Percentiles rank a stretch among this genome's conserved stretches.
phyloP scores from a whole-genome alignment of 2,329 filamentous ascomycete genomes.

The Harringtonia lauricola region DNA sequence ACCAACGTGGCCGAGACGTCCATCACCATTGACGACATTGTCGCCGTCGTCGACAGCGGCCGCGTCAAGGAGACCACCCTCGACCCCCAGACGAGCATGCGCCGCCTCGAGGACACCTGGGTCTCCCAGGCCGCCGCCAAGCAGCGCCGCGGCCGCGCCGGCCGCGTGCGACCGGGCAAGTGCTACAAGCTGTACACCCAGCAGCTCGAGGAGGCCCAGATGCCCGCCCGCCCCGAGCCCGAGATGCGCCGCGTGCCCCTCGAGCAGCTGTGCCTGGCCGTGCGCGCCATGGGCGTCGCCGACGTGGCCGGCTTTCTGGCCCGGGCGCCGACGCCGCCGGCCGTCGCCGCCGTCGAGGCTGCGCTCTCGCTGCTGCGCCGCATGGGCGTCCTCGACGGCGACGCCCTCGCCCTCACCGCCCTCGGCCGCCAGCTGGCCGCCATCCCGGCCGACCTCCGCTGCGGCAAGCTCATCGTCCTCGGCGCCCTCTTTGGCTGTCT shows the following conservation, averaged over 20 bases:
- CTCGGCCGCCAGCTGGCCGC: constrained; percentile 88
- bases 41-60: constrained; percentile 90
- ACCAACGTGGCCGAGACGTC: constrained; percentile 98
- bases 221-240: constrained; percentile 81
- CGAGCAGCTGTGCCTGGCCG: constrained; percentile 88
- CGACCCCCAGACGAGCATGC: constrained; percentile 85
- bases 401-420: constrained; percentile 64
- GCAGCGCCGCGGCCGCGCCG: constrained; percentile 84
- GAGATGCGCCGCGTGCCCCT: constrained; percentile 89
- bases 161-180: constrained; percentile 78
- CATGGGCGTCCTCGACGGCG: constrained; percentile 79
- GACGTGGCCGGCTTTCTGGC: constrained; percentile 75
- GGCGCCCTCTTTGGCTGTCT: constrained; percentile 89
- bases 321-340: constrained; percentile 81
- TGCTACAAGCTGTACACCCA: constrained; percentile 95
- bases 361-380: constrained; percentile 68
- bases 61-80: constrained; percentile 95
- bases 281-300: constrained; percentile 85
- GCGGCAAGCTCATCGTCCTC: constrained; percentile 91
- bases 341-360: constrained; percentile 72
- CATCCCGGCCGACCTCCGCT: constrained; percentile 87
- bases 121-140: constrained; percentile 90
- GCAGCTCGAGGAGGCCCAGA: constrained; percentile 62
- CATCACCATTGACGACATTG: constrained; percentile 95
- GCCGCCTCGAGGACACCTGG: constrained; percentile 89